Evolutionary conservation across 208 protist species (phyloP).

Genomic region (Trypanosoma congolense): DNA sequence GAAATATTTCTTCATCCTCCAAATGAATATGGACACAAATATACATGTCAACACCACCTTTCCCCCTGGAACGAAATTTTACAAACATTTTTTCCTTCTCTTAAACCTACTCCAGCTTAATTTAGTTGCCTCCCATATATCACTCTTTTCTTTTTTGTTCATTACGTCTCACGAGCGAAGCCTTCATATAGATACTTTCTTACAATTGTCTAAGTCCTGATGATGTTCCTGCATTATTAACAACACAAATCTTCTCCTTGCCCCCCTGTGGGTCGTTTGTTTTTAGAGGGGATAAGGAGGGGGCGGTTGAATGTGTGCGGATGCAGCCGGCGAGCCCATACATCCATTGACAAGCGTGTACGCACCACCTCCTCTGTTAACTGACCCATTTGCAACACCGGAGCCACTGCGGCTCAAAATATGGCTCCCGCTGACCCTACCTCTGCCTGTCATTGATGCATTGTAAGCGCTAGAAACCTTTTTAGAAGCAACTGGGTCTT

Average conservation of each 20-base stretch:
- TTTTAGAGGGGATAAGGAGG: conserved; percentile 15
- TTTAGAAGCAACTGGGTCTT: conserved; percentile 2
- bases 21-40: no score
- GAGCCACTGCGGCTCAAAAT: conserved; percentile 11
- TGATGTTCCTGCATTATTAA: neutral
- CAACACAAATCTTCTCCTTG: neutral
- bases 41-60: no score
- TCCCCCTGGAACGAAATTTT: no score
- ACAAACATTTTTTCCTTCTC: no score
- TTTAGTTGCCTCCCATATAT: no score
- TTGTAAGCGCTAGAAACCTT: neutral
- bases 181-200: no score
- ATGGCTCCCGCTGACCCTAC: conserved; percentile 13
- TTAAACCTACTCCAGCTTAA: no score
- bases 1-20: no score
- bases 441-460: neutral
- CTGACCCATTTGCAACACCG: conserved; percentile 3
- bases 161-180: no score
- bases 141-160: no score
- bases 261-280: neutral
- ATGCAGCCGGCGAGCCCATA: conserved; percentile 10
- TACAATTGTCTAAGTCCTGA: neutral
- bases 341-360: conserved; percentile 25
- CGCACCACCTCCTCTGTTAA: neutral
- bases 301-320: conserved; percentile 5